Percentiles rank a stretch among this genome's conserved stretches.
These are phyloP conservation scores for Cetradonia linearis DNA, from an alignment of 495 filamentous ascomycete genomes.

Conservation along the genomic window DNA sequence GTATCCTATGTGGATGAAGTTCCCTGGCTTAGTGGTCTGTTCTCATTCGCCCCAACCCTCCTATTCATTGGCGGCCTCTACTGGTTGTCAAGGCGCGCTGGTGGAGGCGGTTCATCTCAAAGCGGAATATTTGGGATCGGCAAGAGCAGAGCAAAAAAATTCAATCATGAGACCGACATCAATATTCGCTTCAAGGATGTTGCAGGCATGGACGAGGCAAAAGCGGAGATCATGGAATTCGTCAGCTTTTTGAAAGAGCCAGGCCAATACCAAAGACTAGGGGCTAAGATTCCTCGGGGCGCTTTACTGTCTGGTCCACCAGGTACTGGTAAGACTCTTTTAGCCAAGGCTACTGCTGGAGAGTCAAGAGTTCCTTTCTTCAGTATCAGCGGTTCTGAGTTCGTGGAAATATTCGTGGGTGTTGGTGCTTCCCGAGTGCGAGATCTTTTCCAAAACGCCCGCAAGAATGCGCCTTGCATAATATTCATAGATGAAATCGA, in stretches of 20 bases:
- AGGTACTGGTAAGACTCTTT: constrained; percentile 93
- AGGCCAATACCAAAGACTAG: constrained; percentile 79
- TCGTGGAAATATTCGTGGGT: constrained; percentile 99
- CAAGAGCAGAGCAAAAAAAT: constrained; percentile 88
- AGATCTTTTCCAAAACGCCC: constrained; percentile 87
- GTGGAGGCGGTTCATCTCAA: constrained; percentile 48
- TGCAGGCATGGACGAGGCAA: constrained; percentile 97
- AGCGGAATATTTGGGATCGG: constrained; percentile 89
- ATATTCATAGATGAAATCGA: constrained; percentile 99
- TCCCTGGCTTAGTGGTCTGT: constrained; percentile 47
- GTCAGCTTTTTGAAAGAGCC: constrained; percentile 91
- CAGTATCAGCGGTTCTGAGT: constrained; percentile 95
- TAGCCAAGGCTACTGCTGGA: constrained; percentile 94
- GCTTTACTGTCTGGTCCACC: constrained; percentile 94
- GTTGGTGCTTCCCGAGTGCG: constrained; percentile 91
- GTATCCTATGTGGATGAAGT: constrained; percentile 76
- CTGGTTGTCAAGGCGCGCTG: constrained; percentile 59
- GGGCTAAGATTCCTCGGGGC: constrained; percentile 94
- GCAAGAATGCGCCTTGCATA: constrained; percentile 95
- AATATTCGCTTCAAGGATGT: constrained; percentile 96
- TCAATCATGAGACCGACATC: constrained; percentile 92
- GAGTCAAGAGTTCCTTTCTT: constrained; percentile 98
- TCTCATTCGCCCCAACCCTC: constrained; percentile 75
- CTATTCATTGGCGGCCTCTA: constrained; percentile 72
- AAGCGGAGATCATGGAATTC: constrained; percentile 98